Evolutionary conservation across 495 filamentous ascomycete genomes (phyloP).

Genomic region (Sordaria brevicollis): DNA sequence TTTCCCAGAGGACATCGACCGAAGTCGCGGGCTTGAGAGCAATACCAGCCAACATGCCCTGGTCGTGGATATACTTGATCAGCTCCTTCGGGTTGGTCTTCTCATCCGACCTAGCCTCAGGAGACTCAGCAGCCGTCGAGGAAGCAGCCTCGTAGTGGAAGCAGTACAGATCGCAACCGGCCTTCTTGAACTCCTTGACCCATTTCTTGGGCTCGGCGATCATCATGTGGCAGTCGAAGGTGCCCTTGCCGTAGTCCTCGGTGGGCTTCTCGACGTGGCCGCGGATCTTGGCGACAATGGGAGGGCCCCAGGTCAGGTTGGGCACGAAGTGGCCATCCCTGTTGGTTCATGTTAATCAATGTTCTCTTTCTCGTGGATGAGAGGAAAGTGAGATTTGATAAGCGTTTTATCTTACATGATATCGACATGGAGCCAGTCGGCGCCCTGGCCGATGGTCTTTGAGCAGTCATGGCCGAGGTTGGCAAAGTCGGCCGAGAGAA

Average conservation of each 20-base stretch:
- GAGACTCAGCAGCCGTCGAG: constrained; percentile 72
- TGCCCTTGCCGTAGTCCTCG: constrained; percentile 57
- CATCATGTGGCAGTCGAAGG: constrained; percentile 99
- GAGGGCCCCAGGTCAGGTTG: constrained; percentile 91
- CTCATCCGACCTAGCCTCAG: constrained; percentile 51
- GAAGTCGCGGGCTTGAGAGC: constrained; percentile 89
- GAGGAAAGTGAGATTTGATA: not conserved
- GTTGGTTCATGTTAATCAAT: not conserved
- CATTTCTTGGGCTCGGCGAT: constrained; percentile 98
- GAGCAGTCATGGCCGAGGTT: constrained; percentile 75
- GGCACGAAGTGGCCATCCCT: constrained; percentile 94
- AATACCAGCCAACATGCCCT: constrained; percentile 83
- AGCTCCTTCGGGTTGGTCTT: constrained; percentile 74
- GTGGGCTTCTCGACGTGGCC: constrained; percentile 55
- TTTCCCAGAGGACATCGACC: constrained; percentile 83
- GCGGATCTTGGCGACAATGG: constrained; percentile 88
- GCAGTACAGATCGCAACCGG: constrained; percentile 95
- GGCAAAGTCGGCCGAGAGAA: constrained; percentile 92
- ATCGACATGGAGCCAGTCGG: constrained; percentile 85
- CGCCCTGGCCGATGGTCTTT: constrained; percentile 67
- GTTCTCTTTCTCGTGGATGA: not conserved
- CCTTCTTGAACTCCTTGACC: constrained; percentile 87
- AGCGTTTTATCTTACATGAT: constrained; percentile 56
- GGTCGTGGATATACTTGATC: constrained; percentile 79
- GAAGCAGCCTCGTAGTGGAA: constrained; percentile 99